Conservation (phyloP, 148 eudicot genomes). For the Polygonum maritimum region DNA sequence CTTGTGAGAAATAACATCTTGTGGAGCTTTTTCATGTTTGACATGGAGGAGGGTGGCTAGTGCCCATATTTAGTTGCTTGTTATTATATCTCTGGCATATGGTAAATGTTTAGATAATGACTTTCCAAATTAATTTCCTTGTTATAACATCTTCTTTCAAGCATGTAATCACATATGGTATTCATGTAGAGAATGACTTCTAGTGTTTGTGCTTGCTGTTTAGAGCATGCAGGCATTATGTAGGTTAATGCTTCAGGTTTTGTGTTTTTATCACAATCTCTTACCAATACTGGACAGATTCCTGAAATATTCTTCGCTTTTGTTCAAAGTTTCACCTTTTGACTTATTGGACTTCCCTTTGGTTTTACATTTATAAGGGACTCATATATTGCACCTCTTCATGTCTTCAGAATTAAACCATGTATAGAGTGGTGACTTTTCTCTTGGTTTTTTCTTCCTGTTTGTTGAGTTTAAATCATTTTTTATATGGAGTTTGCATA, state of each 20-base stretch:
- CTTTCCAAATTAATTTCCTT: neutral
- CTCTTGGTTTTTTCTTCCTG: neutral
- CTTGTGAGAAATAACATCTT: neutral
- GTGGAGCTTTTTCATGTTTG: neutral
- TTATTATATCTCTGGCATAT: neutral
- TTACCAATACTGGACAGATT: neutral
- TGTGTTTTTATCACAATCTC: neutral
- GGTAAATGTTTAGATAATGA: neutral
- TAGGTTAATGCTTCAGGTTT: neutral
- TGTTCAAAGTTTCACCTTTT: neutral
- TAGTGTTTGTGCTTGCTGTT: neutral
- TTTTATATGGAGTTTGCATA: neutral
- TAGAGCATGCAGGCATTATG: neutral
- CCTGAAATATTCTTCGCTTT: neutral
- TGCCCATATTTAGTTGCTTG: neutral
- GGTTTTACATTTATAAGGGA: neutral
- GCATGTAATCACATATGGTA: neutral
- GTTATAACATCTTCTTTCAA: neutral
- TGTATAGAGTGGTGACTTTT: neutral
- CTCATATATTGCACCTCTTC: neutral
- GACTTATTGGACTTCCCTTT: neutral
- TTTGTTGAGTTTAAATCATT: neutral
- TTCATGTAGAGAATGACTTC: neutral
- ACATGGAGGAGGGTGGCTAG: neutral
- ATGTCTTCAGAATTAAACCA: neutral